Base-by-base conservation (phyloP, 331 rosid species). In the Rhamnella rubrinervis region DNA sequence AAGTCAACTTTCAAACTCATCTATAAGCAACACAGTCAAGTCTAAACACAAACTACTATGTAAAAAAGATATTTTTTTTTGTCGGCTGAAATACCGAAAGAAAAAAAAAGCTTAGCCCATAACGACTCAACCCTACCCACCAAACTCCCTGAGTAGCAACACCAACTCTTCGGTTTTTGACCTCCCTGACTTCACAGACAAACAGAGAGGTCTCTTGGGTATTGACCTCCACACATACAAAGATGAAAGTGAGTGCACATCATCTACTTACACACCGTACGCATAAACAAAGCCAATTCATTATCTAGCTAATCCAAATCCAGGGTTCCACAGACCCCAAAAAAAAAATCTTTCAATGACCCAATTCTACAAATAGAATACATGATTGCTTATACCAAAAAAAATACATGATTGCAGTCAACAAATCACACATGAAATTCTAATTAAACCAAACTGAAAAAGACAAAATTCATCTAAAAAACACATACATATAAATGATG, bases 311-410 rank as follows among this genome's bases (percentile, higher is more conserved):
- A 35, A 73, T 25, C 68, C 8, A 68, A 64, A 49, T 37, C 49
- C 49, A 52, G 58, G 60, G 73, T 66, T 66, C 21, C 61, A 4
- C 20, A 66, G 41, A 52, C 50, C 41, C 49, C 5, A 15, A 23
- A 77, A 59, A 17, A 71, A 49, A 77, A 58, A 17, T 10, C 18
- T 26, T 39, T 50, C 1, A 55, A 44, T 44, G 17, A 49, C 44
- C 52, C 25, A 35, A 47, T 3, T 19, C 44, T n/a, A 9, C 20
- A 5, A 37, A 15, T 5, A 64, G 38, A 9, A 64, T 12, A 14
- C 2, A 50, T 16, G 63, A 72, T 56, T 50, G n/a, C 71, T 31
- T 31, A 26, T 31, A 4, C 35, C 35, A 26, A 26, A 26, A 26
- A 26, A 26, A 26, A 26, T 0, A 23, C 23, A 23, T 23, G 63